phyloP scores from a whole-genome alignment of 441 rosid genomes.

The Biscutella laevigata region DNA sequence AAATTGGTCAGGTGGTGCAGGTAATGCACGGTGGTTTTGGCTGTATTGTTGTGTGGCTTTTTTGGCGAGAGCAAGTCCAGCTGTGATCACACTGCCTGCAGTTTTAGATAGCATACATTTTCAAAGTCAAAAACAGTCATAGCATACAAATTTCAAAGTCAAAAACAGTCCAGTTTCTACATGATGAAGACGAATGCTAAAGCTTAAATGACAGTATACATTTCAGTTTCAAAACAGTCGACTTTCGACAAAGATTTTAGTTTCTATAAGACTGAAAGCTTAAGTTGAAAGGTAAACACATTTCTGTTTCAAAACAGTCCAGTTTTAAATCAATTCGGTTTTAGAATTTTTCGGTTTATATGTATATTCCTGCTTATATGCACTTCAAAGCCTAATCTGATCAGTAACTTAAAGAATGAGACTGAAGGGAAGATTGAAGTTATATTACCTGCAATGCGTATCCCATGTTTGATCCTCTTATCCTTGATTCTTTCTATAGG shows the following conservation, averaged over 20 bases:
- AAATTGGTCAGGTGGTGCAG: slow-evolving; percentile 42
- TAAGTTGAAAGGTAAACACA: too few relatives aligned
- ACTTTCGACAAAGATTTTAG: too few relatives aligned
- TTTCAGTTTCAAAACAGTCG: background rate
- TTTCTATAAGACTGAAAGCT: too few relatives aligned
- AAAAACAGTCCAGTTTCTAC: background rate
- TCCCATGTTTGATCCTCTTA: slow-evolving; percentile 56
- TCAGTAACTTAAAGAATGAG: background rate
- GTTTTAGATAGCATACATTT: background rate
- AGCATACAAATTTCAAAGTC: too few relatives aligned
- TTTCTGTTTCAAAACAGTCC: too few relatives aligned
- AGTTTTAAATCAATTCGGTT: too few relatives aligned
- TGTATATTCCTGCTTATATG: background rate
- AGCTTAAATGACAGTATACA: background rate
- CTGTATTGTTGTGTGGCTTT: slow-evolving; percentile 36
- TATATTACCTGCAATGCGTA: slow-evolving; percentile 44
- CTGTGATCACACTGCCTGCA: slow-evolving; percentile 66
- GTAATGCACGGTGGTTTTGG: slow-evolving; percentile 26
- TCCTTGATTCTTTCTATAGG: slow-evolving; percentile 69
- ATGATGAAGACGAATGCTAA: background rate
- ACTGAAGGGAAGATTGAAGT: background rate
- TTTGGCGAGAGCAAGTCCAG: slow-evolving; percentile 67
- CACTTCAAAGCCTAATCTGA: background rate
- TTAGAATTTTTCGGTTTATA: background rate
- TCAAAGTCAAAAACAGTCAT: background rate